A percentile compares a stretch with the other conserved stretches of the same genome.
Evolutionary conservation across 2,329 filamentous ascomycete species (phyloP).

Genomic region (Fusarium tricinctum): DNA sequence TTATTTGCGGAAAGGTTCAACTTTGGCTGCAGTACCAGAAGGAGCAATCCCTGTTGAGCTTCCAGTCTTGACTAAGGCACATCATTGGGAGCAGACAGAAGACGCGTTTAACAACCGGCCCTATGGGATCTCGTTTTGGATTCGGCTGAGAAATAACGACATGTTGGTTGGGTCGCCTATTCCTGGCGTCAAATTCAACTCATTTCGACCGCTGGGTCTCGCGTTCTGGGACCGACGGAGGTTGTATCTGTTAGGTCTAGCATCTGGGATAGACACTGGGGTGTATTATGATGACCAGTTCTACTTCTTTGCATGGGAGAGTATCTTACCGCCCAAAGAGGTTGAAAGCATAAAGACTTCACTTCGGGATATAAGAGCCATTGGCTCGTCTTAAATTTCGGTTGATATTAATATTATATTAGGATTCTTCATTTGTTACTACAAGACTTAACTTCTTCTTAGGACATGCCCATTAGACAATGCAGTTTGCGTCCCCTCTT

Average conservation of each 20-base stretch:
- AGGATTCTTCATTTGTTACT: background rate
- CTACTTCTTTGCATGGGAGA: background rate
- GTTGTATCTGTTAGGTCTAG: background rate
- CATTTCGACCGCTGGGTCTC: background rate
- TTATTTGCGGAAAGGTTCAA: background rate
- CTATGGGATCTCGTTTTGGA: background rate
- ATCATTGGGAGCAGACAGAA: background rate
- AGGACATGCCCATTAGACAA: too few relatives aligned
- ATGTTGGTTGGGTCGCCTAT: background rate
- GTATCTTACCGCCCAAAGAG: background rate
- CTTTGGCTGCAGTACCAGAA: background rate
- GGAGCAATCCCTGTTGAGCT: background rate
- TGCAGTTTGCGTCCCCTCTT: too few relatives aligned
- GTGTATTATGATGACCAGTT: background rate
- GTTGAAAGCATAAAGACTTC: background rate
- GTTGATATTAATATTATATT: background rate
- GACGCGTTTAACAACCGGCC: background rate
- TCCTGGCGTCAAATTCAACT: background rate
- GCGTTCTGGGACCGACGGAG: background rate
- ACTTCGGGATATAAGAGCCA: background rate
- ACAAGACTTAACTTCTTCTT: too few relatives aligned
- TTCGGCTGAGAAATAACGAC: background rate
- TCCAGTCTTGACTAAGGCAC: background rate
- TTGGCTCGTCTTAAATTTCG: too few relatives aligned
- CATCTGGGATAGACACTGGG: background rate